Base-by-base conservation (phyloP, 2,329 filamentous ascomycete genomes). In the Ascochyta clinopodiicola region DNA sequence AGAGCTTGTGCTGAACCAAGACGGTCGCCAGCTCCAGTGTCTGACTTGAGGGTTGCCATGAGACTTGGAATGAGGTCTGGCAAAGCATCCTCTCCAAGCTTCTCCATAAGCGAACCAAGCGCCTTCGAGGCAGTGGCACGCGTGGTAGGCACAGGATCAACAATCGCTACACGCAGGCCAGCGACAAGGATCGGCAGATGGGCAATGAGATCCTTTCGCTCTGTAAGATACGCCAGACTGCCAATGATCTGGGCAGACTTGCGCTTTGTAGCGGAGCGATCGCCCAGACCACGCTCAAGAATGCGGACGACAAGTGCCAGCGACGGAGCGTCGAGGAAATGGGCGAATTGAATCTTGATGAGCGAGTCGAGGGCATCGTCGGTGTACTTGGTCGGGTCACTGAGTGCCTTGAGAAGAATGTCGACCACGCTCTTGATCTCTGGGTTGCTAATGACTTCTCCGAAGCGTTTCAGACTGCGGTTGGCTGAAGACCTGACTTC, bases 171-270 rank as follows among this genome's bases (percentile, higher is more conserved):
- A 72, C 96, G 92, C 59, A 99, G 82, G 15, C 95, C 96, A 62
- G 92, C 90, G 54, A 98, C 92, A 39, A 99, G 83, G 19, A 98
- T 92, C 3, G 95, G 94, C 39, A 99, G 80, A 80, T 99, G 95
- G 12, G 91, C 84, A 55, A 94, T 86, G 36, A 99, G 87, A 67
- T 99, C 96, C 76, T 95, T 96, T 69, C 95, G 89, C 73, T 99
- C 95, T 1, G 95, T 98, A 60, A 99, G 85, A 81, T 99, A 96
- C 31, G 95, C 95, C 72, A 99, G 82, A 80, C 93, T 98, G 68
- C 95, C 95, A 77, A 99, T 99, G 64, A 99, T 96, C 72, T 99
- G 95, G 1, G 95, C 88, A 48, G 96, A 90, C 78, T 99, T 99
- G 66, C 93, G 87, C 79, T 99, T 99, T 9, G 95, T 99, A 60